Base-by-base conservation (phyloP, 441 rosid genomes). In the Macaranga tanarius region DNA sequence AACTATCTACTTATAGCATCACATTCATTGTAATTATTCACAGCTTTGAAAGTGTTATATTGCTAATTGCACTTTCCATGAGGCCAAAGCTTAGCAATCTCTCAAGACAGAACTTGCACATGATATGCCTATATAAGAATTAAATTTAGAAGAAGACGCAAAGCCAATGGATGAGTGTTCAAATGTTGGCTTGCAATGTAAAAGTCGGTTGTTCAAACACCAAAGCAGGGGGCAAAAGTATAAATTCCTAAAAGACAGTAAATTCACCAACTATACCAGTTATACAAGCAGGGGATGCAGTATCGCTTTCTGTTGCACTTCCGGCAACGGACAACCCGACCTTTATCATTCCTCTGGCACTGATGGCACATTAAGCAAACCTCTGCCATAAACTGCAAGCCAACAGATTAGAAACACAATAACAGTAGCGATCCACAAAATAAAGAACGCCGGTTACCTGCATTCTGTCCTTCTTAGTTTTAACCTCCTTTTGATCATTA, bases 261-360 rank as follows among this genome's bases (percentile, higher is more conserved):
- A 62, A 42, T 50, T 23, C 7, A 31, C 10, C 22, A 67, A 77
- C 23, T 9, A 61, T 83, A 91, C 98, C 98, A 93, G 23, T 9
- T 80, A 0, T 13, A 38, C 63, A 89, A 72, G 81, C 98, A 93
- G 0, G 72, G 81, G 38, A 44, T 40, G 73, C 98, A 93, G 77
- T 72, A 90, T 1, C 96, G 90, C 85, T 87, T 90, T 23, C 63
- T 77, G 28, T 48, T 67, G 74, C 98, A 92, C 1, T 23, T 76
- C n/a, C 55, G 62, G 83, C 97, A 93, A 50, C 89, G 72, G 62
- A 85, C 90, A 73, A 90, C 90, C 20, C 61, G 63, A 52, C 87
- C 94, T 62, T 82, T 90, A 70, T 94, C 95, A 67, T 80, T 89
- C 71, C 89, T 75, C 64, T 79, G 84, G 79, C 98, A 91, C 56